Base-by-base conservation (phyloP, 495 filamentous ascomycete species). In the Amphirosellinia nigrospora region DNA sequence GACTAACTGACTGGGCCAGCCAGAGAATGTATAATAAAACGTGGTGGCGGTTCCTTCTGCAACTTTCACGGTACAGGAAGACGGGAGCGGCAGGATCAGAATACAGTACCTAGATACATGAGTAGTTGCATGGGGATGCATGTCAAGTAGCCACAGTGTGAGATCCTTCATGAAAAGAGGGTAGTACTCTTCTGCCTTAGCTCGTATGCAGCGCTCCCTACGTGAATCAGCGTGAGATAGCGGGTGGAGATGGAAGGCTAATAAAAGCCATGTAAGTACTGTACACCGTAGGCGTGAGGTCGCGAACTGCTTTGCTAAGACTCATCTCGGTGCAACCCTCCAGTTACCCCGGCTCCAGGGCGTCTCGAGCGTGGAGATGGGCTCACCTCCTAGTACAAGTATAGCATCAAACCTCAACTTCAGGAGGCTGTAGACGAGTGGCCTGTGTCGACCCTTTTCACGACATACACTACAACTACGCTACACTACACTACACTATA, bases 11-110 rank as follows among this genome's bases (percentile, higher is more conserved):
- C 45, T 23, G 63, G 63, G 63, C 63, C 46, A 39, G 63, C 63
- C 63, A 65, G 63, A 52, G n/a, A 65, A 53, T 65, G 63, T 65
- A 65, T 65, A 65, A 39, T 65, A 63, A 65, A 63, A 53, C 63
- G 63, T 65, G 63, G 63, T 53, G 63, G 62, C 63, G 63, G 63
- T 30, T 53, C 46, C 34, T 48, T 30, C 61, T 65, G 45, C 63
- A 65, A 53, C 63, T 30, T 41, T 9, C 38, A 28, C 45, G 32
- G 63, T 16, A 65, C 30, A 52, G 52, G 39, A 67, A 13, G 50
- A 67, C 64, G 36, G 50, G 48, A 58, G 52, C 50, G 52, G 46
- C 34, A 55, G 39, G 58, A 61, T 61, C 58, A 61, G 58, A 39
- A n/a, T n/a, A n/a, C n/a, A n/a, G n/a, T n/a, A n/a, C n/a, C n/a